Conservation (phyloP, 148 eudicot species). For the Cornus kousa region DNA sequence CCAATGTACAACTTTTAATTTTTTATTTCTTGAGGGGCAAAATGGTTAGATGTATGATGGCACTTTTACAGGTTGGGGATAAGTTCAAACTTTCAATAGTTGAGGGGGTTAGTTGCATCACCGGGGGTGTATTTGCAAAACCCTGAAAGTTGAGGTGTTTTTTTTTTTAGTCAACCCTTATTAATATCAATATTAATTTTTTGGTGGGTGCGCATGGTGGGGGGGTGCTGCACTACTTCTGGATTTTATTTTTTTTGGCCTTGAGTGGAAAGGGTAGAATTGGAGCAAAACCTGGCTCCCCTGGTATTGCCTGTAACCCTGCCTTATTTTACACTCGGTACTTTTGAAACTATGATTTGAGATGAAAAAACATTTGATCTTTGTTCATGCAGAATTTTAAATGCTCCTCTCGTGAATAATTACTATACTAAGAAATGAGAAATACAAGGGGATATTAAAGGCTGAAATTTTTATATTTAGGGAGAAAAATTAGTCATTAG, state of each 20-base stretch:
- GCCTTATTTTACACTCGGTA: background rate
- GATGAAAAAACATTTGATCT: background rate
- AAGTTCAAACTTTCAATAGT: too few species aligned
- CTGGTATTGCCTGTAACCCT: background rate
- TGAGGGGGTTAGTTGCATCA: too few species aligned
- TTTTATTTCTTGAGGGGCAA: too few species aligned
- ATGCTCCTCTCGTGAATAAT: background rate
- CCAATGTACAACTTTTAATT: too few species aligned
- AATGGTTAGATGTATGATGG: too few species aligned
- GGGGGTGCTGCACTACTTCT: background rate
- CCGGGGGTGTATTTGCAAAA: too few species aligned
- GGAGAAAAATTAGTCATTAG: background rate
- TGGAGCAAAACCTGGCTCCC: background rate
- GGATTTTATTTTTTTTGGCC: background rate
- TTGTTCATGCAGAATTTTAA: background rate
- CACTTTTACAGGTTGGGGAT: too few species aligned
- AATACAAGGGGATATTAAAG: background rate
- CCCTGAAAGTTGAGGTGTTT: too few species aligned
- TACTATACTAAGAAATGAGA: background rate
- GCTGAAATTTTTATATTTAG: background rate
- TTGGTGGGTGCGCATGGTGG: background rate
- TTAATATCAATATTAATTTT: too few species aligned
- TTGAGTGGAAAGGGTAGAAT: background rate
- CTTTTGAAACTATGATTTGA: background rate
- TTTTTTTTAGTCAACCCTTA: too few species aligned